A percentile compares a stretch with the other conserved stretches of the same genome.
Conservation (phyloP, 495 filamentous ascomycete genomes). For the Physcia stellaris region DNA sequence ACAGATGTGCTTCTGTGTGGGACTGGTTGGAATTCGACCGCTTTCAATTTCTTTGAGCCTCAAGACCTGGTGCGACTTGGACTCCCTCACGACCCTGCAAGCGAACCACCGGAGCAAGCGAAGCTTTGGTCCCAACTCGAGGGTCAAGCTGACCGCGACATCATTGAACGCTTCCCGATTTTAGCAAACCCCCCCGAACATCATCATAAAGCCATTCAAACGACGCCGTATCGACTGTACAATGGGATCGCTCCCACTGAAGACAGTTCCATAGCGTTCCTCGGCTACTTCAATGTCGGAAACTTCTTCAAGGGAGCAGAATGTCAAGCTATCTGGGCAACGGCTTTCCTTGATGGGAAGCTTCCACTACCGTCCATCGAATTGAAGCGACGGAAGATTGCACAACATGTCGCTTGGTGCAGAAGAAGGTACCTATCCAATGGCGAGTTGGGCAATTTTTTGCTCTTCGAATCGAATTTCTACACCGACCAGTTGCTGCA, state of each 20-base stretch:
- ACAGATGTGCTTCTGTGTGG: slow-evolving; percentile 25
- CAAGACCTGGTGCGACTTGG: slow-evolving; percentile 15
- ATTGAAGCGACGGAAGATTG: slow-evolving; percentile 20
- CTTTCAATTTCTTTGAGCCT: slow-evolving; percentile 15
- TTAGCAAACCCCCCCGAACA: slow-evolving; percentile 23
- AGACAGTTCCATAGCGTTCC: slow-evolving; percentile 28
- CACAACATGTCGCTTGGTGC: slow-evolving; percentile 22
- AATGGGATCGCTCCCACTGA: slow-evolving; percentile 22
- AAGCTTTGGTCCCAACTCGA: slow-evolving; percentile 19
- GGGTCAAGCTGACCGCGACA: slow-evolving; percentile 18
- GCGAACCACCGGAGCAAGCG: slow-evolving; percentile 13
- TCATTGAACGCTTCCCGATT: slow-evolving; percentile 23
- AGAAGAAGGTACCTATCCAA: slow-evolving; percentile 24
- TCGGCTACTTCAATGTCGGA: slow-evolving; percentile 20
- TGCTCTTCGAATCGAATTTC: slow-evolving; percentile 22
- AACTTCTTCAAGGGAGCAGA: slow-evolving; percentile 27
- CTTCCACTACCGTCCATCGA: slow-evolving; percentile 17
- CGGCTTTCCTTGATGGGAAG: slow-evolving; percentile 25
- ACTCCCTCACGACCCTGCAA: slow-evolving; percentile 14
- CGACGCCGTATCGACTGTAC: slow-evolving; percentile 27
- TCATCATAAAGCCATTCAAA: slow-evolving; percentile 9
- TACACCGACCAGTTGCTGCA: slow-evolving; percentile 22
- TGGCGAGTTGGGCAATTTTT: slow-evolving; percentile 23
- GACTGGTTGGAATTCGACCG: slow-evolving; percentile 23
- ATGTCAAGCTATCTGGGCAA: slow-evolving; percentile 31